Conservation (phyloP, 2,329 filamentous ascomycete genomes). For the Ophiostoma perfectum region DNA sequence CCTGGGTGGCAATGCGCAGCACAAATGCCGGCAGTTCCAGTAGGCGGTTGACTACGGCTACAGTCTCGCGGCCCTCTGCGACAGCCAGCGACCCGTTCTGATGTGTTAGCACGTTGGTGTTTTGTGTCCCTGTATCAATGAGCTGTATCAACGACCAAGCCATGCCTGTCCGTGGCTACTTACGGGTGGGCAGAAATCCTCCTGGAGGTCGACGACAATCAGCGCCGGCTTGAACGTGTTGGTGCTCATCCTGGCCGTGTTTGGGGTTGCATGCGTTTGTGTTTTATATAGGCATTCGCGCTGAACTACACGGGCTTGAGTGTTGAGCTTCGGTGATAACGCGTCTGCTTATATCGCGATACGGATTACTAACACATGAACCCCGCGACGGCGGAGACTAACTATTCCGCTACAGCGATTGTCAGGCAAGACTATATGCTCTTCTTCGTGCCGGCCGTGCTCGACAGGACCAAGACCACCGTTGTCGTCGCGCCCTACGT, state of each 20-base stretch:
- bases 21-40: conserved; percentile 64
- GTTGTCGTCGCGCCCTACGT: too few species aligned
- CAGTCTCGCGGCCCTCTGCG: conserved; percentile 63
- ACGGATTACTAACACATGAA: not conserved
- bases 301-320: not conserved
- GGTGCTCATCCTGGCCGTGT: not conserved
- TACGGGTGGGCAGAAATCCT: conserved; percentile 91
- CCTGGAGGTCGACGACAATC: conserved; percentile 81
- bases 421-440: too few species aligned
- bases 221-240: conserved; percentile 45
- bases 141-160: not conserved
- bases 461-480: too few species aligned
- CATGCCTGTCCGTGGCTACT: conserved; percentile 33
- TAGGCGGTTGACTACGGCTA: conserved; percentile 66
- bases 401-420: too few species aligned
- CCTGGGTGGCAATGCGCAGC: conserved; percentile 77
- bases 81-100: conserved; percentile 84
- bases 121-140: not conserved
- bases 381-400: too few species aligned
- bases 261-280: too few species aligned
- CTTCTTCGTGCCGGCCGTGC: too few species aligned
- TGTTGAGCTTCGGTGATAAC: not conserved
- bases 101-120: too few species aligned
- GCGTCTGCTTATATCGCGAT: not conserved
- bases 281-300: not conserved